These are phyloP conservation scores for Aegilops tauschii DNA, from an alignment of 176 grass and related monocot species.

Conservation along the genomic window DNA sequence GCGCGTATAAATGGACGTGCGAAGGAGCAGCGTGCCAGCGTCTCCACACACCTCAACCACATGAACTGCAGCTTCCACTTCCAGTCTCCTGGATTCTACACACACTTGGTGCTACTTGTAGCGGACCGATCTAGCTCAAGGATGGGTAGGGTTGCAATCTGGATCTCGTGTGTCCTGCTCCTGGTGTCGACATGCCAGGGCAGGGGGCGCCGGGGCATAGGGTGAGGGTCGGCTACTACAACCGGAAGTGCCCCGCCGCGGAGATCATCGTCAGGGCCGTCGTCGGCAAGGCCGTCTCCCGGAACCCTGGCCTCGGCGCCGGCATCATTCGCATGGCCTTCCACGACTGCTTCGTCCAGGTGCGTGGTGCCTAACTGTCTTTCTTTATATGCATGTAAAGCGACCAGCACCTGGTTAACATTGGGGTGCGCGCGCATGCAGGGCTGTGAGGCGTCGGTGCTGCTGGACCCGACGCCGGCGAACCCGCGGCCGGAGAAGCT, in stretches of 20 bases:
- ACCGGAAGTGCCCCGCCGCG: conserved; percentile 22
- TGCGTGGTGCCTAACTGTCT: neutral
- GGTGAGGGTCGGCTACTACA: conserved; percentile 37
- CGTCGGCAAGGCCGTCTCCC: neutral
- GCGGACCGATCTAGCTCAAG: neutral
- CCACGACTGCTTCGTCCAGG: conserved; percentile 82
- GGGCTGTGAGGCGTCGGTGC: conserved; percentile 12
- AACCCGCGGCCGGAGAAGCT: conserved; percentile 5
- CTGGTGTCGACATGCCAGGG: conserved; percentile 6
- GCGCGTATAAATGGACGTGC: neutral
- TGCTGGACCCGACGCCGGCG: neutral
- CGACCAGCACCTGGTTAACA: neutral
- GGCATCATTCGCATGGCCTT: conserved; percentile 63
- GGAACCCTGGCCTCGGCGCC: conserved; percentile 45
- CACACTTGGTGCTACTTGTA: too few relatives aligned
- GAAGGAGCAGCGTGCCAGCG: neutral
- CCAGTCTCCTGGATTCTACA: neutral
- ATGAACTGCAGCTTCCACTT: neutral
- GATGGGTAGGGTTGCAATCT: conserved; percentile 17
- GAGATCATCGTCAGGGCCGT: conserved; percentile 32
- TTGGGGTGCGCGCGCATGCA: neutral
- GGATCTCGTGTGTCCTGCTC: conserved; percentile 3
- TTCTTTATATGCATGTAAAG: neutral
- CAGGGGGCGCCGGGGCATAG: neutral
- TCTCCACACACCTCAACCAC: conserved; percentile 4